Evolutionary conservation across 1,284 basidiomycete species (phyloP), one percentile per base, ranked within the genome.

Genomic region (Coniferiporia weirii): DNA sequence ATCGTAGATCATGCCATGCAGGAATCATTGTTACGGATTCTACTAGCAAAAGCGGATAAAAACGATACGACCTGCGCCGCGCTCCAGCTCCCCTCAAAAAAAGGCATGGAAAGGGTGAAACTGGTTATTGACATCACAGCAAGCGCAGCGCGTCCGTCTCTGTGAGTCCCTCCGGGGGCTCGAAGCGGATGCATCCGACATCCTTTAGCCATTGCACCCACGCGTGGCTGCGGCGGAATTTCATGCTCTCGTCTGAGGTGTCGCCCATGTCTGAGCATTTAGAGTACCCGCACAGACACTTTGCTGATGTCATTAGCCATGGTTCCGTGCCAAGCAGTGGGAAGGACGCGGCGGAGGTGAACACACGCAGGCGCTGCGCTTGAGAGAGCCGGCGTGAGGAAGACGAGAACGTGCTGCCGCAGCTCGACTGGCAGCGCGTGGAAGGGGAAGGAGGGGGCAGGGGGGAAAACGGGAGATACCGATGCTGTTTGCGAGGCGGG

Each of bases 371-470:
- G 17, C 77, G 78, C 63, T 89, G 87, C 1, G 75, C 66, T 8
- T 74, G 61, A 2, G 85, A 89, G 76, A 0, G 72, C 73, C 10
- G 85, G 85, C 2, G 83, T 77, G 34, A 85, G 67, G 65, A 80
- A 76, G 19, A 81, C 79, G 35, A 89, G 75, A 56, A 84, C 80
- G 66, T 82, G 65, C 2, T 83, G 73, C 60, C 81, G 79, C 19
- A 89, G 72, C 67, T 89, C 87, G 20, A 70, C 76, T 0, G 87
- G 87, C 27, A 89, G 73, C 13, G 66, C 65, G 17, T 64, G 65
- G 65, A 80, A 82, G 8, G 71, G 70, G 62, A 74, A 73, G 17
- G 35, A 27, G 27, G 27, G 27, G 27, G 27, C 51, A 38, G 40
- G 20, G 8, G 53, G 4, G 15, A 20, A 34, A 19, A 9, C 9